Evolutionary conservation across 805 yeast genomes (phyloP).

Genomic region (Blastobotrys americana): DNA sequence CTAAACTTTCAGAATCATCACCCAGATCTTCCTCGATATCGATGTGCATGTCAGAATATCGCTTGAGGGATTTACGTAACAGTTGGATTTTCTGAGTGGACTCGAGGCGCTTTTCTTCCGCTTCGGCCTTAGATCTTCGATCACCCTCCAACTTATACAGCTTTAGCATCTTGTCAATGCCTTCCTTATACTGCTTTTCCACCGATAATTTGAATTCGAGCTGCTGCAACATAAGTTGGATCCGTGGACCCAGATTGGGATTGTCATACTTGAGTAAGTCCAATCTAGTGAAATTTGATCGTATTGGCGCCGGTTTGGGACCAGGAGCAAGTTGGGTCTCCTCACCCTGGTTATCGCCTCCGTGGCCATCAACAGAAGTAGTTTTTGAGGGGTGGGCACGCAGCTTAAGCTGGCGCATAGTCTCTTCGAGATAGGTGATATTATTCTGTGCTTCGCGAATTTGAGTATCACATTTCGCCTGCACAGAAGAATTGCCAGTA

Average conservation of each 20-base stretch:
- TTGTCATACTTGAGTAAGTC: slow-evolving; percentile 89
- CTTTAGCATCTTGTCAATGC: slow-evolving; percentile 81
- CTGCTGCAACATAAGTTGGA: slow-evolving; percentile 92
- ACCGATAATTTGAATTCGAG: slow-evolving; percentile 89
- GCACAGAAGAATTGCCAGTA: slow-evolving; percentile 73
- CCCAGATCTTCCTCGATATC: slow-evolving; percentile 55
- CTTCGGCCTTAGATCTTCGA: slow-evolving; percentile 73
- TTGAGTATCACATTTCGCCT: slow-evolving; percentile 82
- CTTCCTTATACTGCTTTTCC: slow-evolving; percentile 87
- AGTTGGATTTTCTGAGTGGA: slow-evolving; percentile 79
- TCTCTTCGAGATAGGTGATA: slow-evolving; percentile 78
- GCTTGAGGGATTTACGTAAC: slow-evolving; percentile 72
- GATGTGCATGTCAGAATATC: slow-evolving; percentile 81
- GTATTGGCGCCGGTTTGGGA: slow-evolving; percentile 10
- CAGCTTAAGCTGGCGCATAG: slow-evolving; percentile 53
- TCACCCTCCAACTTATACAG: slow-evolving; percentile 90
- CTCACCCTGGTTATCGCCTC: slow-evolving; percentile 2
- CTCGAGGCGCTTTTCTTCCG: slow-evolving; percentile 80
- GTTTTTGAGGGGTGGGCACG: slow-evolving; percentile 10
- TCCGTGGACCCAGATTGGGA: slow-evolving; percentile 89
- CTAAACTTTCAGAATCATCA: slow-evolving; percentile 57
- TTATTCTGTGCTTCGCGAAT: slow-evolving; percentile 89
- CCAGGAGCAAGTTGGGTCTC: slow-evolving; percentile 4
- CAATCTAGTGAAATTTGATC: slow-evolving; percentile 28
- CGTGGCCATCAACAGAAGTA: slow-evolving; percentile 1